Evolutionary conservation across 495 filamentous ascomycete species (phyloP).

Genomic region (Penicillium salamii): DNA sequence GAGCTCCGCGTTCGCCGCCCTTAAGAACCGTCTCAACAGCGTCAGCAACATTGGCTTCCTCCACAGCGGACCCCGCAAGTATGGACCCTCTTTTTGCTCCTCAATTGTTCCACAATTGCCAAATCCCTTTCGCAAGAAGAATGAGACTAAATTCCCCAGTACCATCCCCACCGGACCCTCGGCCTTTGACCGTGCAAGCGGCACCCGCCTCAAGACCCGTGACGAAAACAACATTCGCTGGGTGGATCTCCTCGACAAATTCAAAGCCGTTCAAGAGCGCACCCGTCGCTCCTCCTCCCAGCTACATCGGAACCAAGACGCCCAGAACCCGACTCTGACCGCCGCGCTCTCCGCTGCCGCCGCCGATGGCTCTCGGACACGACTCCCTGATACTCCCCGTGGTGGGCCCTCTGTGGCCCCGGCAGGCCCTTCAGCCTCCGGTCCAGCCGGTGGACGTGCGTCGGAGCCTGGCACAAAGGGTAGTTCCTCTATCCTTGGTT

Average conservation of each 20-base stretch:
- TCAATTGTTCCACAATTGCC: background rate
- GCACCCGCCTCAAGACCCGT: slow-evolving; percentile 74
- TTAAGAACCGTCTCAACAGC: slow-evolving; percentile 95
- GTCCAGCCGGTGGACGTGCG: slow-evolving; percentile 15
- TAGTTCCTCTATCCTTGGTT: slow-evolving; percentile 32
- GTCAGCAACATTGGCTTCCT: slow-evolving; percentile 96
- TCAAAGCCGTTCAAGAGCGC: slow-evolving; percentile 82
- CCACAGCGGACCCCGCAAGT: slow-evolving; percentile 80
- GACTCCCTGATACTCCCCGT: slow-evolving; percentile 41
- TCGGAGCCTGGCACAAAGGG: slow-evolving; percentile 15
- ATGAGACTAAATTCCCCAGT: slow-evolving; percentile 13
- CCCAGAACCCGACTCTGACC: slow-evolving; percentile 23
- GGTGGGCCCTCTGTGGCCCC: slow-evolving; percentile 25
- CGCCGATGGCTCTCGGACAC: slow-evolving; percentile 41
- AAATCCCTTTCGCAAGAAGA: background rate
- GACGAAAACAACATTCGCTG: slow-evolving; percentile 85
- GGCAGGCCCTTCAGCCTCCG: slow-evolving; percentile 17
- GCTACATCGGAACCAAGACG: slow-evolving; percentile 19
- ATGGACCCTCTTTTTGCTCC: slow-evolving; percentile 38
- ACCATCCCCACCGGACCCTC: slow-evolving; percentile 15
- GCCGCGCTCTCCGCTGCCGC: slow-evolving; percentile 34
- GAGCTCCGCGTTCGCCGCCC: slow-evolving; percentile 90
- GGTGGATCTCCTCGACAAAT: slow-evolving; percentile 95
- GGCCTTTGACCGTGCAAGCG: slow-evolving; percentile 61
- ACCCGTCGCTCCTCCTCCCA: slow-evolving; percentile 51